Evolutionary conservation across 352 stramenopile genomes (phyloP).

Genomic region (Pseudoperonospora humuli): DNA sequence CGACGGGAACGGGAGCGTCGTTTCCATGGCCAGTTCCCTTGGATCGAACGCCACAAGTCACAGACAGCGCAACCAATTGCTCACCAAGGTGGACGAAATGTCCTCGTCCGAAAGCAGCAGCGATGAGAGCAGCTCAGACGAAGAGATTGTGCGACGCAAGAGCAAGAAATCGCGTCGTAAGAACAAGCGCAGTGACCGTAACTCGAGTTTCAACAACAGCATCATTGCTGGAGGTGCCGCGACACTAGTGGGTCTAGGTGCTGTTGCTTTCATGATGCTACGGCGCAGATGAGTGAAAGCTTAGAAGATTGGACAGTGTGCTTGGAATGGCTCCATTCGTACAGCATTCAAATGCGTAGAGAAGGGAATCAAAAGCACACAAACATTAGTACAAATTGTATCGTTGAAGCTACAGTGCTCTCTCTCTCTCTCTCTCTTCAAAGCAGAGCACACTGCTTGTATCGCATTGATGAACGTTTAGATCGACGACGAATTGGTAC

Average conservation of each 20-base stretch:
- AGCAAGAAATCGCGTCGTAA: constrained; percentile 41
- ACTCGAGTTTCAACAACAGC: constrained; percentile 10
- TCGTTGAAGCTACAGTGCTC: no score
- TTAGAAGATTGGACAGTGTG: no score
- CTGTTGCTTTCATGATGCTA: constrained; percentile 48
- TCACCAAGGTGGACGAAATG: constrained; percentile 80
- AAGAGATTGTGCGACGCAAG: constrained; percentile 38
- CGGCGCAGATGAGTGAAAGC: constrained; percentile 52
- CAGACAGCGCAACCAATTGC: constrained; percentile 39
- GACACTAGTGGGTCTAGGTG: constrained; percentile 37
- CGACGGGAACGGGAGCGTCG: constrained; percentile 27
- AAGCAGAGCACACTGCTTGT: no score
- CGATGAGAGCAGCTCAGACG: constrained; percentile 33
- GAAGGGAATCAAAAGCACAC: no score
- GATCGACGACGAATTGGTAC: constrained; percentile 9
- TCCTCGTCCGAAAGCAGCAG: constrained; percentile 37
- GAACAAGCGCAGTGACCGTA: constrained; percentile 16
- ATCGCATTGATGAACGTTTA: no score
- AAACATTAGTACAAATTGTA: no score
- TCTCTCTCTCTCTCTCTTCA: no score
- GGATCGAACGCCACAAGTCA: constrained; percentile 12
- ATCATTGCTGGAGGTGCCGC: constrained; percentile 31
- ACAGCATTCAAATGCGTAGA: constrained; percentile 15
- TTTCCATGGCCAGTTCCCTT: constrained; percentile 29
- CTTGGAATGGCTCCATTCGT: no score